Conservation (phyloP, 306 rosid genomes). For the Quercus ilex region DNA sequence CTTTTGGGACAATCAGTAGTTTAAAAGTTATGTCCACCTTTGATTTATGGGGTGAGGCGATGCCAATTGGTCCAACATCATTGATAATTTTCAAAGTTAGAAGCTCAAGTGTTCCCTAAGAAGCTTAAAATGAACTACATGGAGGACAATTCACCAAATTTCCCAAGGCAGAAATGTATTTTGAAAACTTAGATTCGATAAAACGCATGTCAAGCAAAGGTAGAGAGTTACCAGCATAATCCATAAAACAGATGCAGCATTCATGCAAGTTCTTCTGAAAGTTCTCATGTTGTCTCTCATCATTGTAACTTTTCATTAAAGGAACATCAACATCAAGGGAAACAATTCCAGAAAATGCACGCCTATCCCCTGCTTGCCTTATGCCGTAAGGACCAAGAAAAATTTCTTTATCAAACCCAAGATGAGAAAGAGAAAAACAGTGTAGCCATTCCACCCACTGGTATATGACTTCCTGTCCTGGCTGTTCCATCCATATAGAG, state of each 20-base stretch:
- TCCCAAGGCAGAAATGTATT: not conserved
- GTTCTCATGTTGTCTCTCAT: conserved; percentile 53
- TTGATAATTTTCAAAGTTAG: not conserved
- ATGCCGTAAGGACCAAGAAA: conserved; percentile 61
- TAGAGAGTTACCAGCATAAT: conserved; percentile 58
- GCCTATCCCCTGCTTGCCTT: conserved; percentile 46
- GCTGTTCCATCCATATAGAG: conserved; percentile 67
- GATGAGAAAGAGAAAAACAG: conserved; percentile 58
- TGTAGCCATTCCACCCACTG: conserved; percentile 92
- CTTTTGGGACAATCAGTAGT: too few relatives aligned
- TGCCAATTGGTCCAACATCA: not conserved
- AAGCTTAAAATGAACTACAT: too few relatives aligned
- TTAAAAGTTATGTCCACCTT: not conserved
- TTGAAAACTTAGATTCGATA: not conserved
- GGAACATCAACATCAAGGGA: conserved; percentile 72
- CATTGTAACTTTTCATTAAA: conserved; percentile 52
- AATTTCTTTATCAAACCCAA: conserved; percentile 62
- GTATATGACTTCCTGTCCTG: conserved; percentile 79
- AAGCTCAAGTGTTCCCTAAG: too few relatives aligned
- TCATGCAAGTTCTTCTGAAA: conserved; percentile 60
- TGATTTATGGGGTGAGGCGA: not conserved
- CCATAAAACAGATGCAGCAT: conserved; percentile 78
- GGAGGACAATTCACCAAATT: not conserved
- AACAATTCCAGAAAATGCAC: conserved; percentile 52
- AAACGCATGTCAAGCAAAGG: conserved; percentile 9